Conservation (phyloP, 2,329 filamentous ascomycete genomes). For the Sporothrix humicola region DNA sequence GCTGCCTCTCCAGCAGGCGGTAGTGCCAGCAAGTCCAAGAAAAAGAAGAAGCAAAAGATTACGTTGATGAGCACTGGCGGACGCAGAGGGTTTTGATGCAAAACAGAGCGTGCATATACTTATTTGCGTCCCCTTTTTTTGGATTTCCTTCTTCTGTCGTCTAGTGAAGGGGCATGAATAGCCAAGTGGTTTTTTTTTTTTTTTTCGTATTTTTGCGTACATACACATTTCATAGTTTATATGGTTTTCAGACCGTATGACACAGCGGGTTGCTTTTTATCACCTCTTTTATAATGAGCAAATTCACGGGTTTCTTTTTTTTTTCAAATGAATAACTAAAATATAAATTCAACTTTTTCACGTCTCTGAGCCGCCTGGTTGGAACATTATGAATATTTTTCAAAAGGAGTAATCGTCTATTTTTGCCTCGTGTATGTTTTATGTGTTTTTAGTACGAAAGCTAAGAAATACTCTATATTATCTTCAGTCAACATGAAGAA, state of each 20-base stretch:
- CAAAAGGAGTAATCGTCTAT: background rate
- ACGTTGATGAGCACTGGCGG: conserved; percentile 72
- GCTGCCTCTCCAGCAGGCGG: conserved; percentile 30
- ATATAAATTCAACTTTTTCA: background rate
- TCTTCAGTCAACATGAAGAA: background rate
- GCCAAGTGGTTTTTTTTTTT: background rate
- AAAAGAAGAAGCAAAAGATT: conserved; percentile 76
- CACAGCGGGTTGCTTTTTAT: too few species aligned
- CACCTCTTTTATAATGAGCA: too few species aligned
- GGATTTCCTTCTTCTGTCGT: too few species aligned
- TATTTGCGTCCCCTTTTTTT: background rate
- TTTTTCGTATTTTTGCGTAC: background rate
- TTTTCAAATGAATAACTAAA: background rate
- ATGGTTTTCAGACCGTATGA: too few species aligned
- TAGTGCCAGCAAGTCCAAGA: conserved; percentile 54
- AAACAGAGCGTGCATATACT: background rate
- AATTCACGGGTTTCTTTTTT: too few species aligned
- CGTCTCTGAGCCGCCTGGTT: background rate
- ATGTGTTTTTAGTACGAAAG: background rate
- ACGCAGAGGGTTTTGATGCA: conserved; percentile 48
- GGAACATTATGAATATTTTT: background rate
- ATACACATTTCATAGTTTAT: too few species aligned
- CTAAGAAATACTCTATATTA: conserved; percentile 11
- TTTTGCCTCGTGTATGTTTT: background rate
- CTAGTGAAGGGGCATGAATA: background rate